phyloP scores from a whole-genome alignment of 371 early-diverging fungal species.

The Mortierella sp. region DNA sequence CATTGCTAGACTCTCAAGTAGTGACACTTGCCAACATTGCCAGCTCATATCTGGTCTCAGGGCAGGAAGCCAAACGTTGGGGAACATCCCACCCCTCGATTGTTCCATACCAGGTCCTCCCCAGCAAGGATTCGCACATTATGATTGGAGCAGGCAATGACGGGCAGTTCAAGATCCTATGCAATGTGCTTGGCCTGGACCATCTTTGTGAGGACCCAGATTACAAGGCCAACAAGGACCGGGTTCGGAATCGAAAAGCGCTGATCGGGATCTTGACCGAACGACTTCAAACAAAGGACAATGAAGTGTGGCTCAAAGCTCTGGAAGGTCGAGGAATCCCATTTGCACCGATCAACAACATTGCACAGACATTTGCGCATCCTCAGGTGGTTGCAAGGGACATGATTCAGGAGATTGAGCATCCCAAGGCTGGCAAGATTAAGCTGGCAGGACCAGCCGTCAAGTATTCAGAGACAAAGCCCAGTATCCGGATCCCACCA shows the following conservation, averaged over 20 bases:
- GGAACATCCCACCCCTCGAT: slow-evolving; percentile 92
- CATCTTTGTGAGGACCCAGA: slow-evolving; percentile 60
- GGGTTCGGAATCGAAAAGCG: slow-evolving; percentile 77
- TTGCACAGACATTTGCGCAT: slow-evolving; percentile 86
- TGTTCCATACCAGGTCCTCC: slow-evolving; percentile 91
- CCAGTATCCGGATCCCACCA: slow-evolving; percentile 80
- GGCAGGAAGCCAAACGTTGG: slow-evolving; percentile 81
- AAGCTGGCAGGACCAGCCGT: slow-evolving; percentile 84
- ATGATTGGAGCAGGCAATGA: slow-evolving; percentile 94
- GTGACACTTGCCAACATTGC: slow-evolving; percentile 91
- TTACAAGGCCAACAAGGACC: slow-evolving; percentile 72
- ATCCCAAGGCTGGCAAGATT: slow-evolving; percentile 83
- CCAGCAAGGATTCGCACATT: slow-evolving; percentile 82
- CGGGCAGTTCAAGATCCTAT: slow-evolving; percentile 78
- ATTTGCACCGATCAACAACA: slow-evolving; percentile 88
- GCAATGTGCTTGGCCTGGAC: slow-evolving; percentile 59
- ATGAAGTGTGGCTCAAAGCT: slow-evolving; percentile 68
- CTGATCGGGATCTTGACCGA: slow-evolving; percentile 67
- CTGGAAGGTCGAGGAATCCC: slow-evolving; percentile 81
- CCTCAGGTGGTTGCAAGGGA: slow-evolving; percentile 85
- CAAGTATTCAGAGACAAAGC: slow-evolving; percentile 76
- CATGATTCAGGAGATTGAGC: slow-evolving; percentile 83
- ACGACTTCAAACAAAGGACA: slow-evolving; percentile 60
- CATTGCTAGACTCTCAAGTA: slow-evolving; percentile 86
- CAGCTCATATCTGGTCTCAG: slow-evolving; percentile 85